Base-by-base conservation (phyloP, 371 early-diverging fungal genomes). In the Mortierella sp. region DNA sequence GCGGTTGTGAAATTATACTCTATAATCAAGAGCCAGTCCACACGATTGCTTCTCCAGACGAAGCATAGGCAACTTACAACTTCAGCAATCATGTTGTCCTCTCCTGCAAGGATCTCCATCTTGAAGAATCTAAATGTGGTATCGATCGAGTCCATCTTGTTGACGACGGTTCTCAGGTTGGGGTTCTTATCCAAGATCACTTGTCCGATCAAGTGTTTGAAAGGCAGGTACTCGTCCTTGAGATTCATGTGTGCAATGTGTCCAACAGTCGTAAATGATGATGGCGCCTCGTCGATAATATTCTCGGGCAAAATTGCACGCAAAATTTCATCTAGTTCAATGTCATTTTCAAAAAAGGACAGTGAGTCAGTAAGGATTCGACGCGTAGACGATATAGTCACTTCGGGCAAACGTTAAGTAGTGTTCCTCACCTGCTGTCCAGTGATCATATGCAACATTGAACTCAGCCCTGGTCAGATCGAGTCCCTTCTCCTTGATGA, bases 161-260 rank as follows among this genome's bases (percentile, higher is more conserved):
- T 99, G 54, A 99, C 98, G 2, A 99, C 98, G 3, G 94, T 97
- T 39, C 82, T 82, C 28, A 99, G 88, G 34, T 87, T 86, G n/a
- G 89, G 89, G 79, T 92, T 93, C 90, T 98, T 99, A 82, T 99
- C 98, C 68, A 99, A 81, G 41, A 99, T 91, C 4, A 99, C 92
- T 81, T 97, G 87, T 11, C 98, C 99, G 61, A 99, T 95, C 47
- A 98, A 59, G 6, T 81, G 61, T 68, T 96, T 97, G 89, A 93
- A 99, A 11, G 94, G 97, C 17, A 89, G 80, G 50, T 92, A 91
- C 61, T 95, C 92, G 27, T 95, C 95, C 37, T 95, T 86, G 50
- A 99, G 79, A 75, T 99, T 99, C 89, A 99, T 89, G 70, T 99
- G 99, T 1, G 99, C 95, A 71, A 99, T 98, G 80, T 99, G 98